phyloP scores from a whole-genome alignment of 1,139 yeast genomes.

The Hemisphaericaspora lyxosophila region DNA sequence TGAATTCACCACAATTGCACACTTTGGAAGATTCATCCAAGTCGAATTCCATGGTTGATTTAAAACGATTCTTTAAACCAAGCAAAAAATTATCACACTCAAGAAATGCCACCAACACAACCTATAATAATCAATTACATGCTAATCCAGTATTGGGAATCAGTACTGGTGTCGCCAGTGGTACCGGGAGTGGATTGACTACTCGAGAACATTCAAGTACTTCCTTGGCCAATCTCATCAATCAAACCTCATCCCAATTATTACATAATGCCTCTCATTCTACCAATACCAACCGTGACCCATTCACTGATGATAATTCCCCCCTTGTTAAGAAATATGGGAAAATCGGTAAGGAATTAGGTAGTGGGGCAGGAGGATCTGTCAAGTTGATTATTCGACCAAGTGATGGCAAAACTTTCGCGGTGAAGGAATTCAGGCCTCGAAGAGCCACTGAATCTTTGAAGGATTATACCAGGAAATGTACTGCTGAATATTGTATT shows the following conservation, averaged over 20 bases:
- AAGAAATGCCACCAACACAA: constrained; percentile 13
- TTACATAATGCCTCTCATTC: constrained; percentile 39
- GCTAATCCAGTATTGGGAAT: constrained; percentile 30
- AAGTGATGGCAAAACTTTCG: constrained; percentile 81
- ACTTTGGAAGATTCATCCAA: constrained; percentile 33
- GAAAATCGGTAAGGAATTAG: constrained; percentile 82
- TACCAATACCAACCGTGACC: constrained; percentile 31
- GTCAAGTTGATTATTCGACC: constrained; percentile 84
- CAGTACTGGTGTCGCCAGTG: constrained; percentile 3
- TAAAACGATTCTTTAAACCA: constrained; percentile 44
- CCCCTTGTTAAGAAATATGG: constrained; percentile 82
- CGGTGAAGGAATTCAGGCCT: constrained; percentile 94
- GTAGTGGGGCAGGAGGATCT: constrained; percentile 98
- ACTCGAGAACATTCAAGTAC: constrained; percentile 41
- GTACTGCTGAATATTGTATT: constrained; percentile 95
- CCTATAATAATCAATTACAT: constrained; percentile 28
- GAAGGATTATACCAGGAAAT: constrained; percentile 90
- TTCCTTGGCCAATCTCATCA: constrained; percentile 43
- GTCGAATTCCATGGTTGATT: constrained; percentile 41
- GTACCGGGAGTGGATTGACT: constrained; percentile 17
- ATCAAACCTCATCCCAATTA: constrained; percentile 45
- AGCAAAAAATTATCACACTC: constrained; percentile 30
- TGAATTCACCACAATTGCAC: constrained; percentile 12
- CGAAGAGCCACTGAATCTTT: constrained; percentile 78
- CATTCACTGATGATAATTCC: constrained; percentile 56